These are phyloP conservation scores for Ligustrum vulgare DNA, from an alignment of 257 asterid genomes.

Conservation along the genomic window DNA sequence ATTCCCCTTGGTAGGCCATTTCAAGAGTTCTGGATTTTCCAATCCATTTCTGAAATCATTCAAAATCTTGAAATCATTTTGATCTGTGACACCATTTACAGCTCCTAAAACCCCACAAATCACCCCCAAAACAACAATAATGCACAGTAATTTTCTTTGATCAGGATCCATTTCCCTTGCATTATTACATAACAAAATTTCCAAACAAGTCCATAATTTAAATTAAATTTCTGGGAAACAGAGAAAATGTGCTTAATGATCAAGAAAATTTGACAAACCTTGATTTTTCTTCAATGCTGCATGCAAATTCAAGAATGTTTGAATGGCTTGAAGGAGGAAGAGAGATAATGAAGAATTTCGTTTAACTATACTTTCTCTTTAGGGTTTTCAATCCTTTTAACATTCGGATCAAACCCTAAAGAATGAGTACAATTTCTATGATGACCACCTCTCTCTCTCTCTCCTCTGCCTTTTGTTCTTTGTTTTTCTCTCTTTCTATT, in stretches of 20 bases:
- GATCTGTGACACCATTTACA: conserved; percentile 48
- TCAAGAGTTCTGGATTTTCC: conserved; percentile 59
- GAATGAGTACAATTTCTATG: conserved; percentile 26
- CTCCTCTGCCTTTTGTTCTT: neutral
- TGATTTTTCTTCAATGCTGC: conserved; percentile 14
- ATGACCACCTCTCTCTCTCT: conserved; percentile 12
- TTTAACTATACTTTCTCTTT: conserved; percentile 4
- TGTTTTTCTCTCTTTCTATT: neutral
- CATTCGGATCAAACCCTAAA: conserved; percentile 41
- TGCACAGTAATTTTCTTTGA: conserved; percentile 30
- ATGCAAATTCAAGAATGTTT: conserved; percentile 31
- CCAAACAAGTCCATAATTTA: conserved; percentile 24
- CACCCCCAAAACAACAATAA: conserved; percentile 26
- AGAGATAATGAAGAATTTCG: conserved; percentile 16
- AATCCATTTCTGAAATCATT: conserved; percentile 57
- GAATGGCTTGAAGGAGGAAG: neutral
- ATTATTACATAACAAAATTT: conserved; percentile 27
- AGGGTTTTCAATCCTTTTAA: conserved; percentile 36
- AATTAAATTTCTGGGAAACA: conserved; percentile 8
- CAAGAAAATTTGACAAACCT: conserved; percentile 29
- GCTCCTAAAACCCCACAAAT: conserved; percentile 26
- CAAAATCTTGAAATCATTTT: conserved; percentile 64
- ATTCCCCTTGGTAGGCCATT: conserved; percentile 64
- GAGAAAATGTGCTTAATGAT: conserved; percentile 18
- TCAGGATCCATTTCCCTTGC: conserved; percentile 32